phyloP scores from a whole-genome alignment of 139 green algal genomes.

The Mesotaenium endlicherianum region DNA sequence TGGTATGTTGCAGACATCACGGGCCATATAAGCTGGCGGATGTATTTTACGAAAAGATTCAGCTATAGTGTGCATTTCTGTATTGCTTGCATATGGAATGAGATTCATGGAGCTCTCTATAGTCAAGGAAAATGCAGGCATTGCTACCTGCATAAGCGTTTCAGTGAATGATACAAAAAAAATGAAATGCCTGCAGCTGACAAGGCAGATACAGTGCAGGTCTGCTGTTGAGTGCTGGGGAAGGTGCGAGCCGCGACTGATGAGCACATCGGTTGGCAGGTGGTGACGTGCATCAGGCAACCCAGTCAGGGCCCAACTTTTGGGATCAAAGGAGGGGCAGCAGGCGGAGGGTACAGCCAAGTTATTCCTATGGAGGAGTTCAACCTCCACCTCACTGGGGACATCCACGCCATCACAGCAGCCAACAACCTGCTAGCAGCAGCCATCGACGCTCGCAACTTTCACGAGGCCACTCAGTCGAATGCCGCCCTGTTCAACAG shows the following conservation, averaged over 20 bases:
- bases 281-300: constrained; percentile 91
- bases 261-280: too few species aligned
- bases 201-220: constrained; percentile 53
- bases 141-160: too few species aligned
- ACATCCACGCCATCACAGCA: constrained; percentile 41
- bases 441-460: constrained; percentile 93
- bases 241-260: too few species aligned
- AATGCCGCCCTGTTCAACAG: constrained; percentile 85
- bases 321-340: constrained; percentile 97
- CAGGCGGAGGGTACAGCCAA: constrained; percentile 94
- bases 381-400: constrained; percentile 89
- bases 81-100: too few species aligned
- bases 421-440: constrained; percentile 97
- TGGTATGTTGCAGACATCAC: too few species aligned
- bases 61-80: too few species aligned
- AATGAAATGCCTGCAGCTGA: not conserved
- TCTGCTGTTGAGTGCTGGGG: too few species aligned
- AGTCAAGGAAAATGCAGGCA: too few species aligned
- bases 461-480: constrained; percentile 87
- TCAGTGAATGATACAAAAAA: too few species aligned
- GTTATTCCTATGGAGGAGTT: constrained; percentile 69
- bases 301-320: constrained; percentile 96
- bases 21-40: too few species aligned
- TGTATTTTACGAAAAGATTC: too few species aligned
- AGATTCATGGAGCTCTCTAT: too few species aligned